Evolutionary conservation across 2,329 filamentous ascomycete species (phyloP), one percentile per base, ranked within the genome.

Genomic region (Alternaria arborescens): DNA sequence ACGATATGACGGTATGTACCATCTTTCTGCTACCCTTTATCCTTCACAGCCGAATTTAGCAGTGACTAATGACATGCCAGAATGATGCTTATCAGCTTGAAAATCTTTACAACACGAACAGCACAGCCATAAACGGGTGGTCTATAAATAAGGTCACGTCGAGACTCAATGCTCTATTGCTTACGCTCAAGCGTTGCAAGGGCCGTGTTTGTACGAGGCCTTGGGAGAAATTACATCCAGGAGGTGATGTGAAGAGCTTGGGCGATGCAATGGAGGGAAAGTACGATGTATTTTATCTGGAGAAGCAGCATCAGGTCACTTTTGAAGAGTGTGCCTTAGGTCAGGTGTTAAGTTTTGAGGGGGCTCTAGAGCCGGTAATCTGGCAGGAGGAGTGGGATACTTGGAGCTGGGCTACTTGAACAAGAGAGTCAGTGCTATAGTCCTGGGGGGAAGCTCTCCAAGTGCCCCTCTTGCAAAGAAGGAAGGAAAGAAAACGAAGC

Each of bases 171-270:
- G 79, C 85, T 4, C 79, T 90, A 1, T 79, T 89, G 46, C 78
- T 90, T 61, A 85, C 88, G 3, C 79, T 88, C 32, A 89, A 90
- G 77, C 85, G 85, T 11, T 90, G 88, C 76, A 84, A 85, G 68
- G 85, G 82, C 6, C 68, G 78, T 7, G 79, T 80, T 0, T 90
- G 88, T 66, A 78, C 82, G 3, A 73, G 82, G 20, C 88, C 88
- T 0, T 90, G 88, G 88, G 78, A 79, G 22, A 81, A 81, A 5
- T 74, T 89, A 5, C 86, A 89, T 65, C 87, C 87, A 0, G 74
- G 75, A 0, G 85, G 84, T 0, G 71, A 81, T 28, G 87, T 89
- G 1, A 71, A 72, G 28, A 86, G 73, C 24, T 74, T 90, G 2
- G 70, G 72, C 0, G 84, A 87, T 53, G 87, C 87, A 0, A 75